These are phyloP conservation scores for Pouteria glomerata DNA, from an alignment of 148 eudicot species.

Conservation along the genomic window DNA sequence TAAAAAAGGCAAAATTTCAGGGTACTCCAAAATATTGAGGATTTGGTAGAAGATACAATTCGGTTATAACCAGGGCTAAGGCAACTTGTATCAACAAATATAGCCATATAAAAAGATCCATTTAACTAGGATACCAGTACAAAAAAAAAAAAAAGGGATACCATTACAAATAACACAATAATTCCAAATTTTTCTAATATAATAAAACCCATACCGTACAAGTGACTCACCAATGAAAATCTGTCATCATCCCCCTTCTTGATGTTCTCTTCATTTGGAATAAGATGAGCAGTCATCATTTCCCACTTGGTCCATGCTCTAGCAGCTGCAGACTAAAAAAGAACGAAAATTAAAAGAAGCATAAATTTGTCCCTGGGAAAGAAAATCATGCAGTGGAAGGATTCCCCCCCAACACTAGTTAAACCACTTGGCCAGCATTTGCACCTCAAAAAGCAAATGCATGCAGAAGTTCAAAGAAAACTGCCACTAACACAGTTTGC, in stretches of 20 bases:
- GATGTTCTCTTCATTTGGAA: conserved; percentile 70
- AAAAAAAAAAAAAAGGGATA: neutral
- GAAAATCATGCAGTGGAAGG: too few species aligned
- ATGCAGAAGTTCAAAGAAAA: neutral
- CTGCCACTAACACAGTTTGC: neutral
- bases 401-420: too few species aligned
- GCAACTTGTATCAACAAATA: neutral
- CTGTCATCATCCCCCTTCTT: conserved; percentile 79
- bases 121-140: too few species aligned
- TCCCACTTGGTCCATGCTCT: conserved; percentile 99
- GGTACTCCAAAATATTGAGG: neutral
- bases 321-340: conserved; percentile 72
- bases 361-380: neutral
- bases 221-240: conserved; percentile 71
- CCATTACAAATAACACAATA: neutral
- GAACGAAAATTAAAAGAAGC: neutral
- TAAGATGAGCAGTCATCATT: conserved; percentile 89
- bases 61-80: neutral
- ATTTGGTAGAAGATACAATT: neutral
- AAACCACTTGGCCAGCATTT: neutral
- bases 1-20: neutral
- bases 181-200: neutral
- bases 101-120: too few species aligned
- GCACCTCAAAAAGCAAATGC: neutral
- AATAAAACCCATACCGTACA: neutral